Conservation (phyloP, 345 rosid genomes). For the Hibiscus trionum region DNA sequence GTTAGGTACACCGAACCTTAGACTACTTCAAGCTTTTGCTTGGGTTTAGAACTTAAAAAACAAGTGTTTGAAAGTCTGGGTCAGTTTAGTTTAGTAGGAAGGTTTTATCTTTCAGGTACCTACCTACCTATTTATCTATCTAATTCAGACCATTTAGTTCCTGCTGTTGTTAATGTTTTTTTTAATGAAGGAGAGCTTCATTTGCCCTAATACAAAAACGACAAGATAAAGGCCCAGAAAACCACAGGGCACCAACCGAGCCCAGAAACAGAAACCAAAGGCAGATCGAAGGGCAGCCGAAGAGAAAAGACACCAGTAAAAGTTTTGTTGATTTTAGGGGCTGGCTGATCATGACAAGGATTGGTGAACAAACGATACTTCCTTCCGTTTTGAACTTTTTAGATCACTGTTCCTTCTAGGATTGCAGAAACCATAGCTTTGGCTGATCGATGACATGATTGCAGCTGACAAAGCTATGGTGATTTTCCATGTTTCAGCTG, state of each 20-base stretch:
- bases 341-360: not conserved
- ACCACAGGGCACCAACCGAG: too few species aligned
- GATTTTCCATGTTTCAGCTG: slow-evolving; percentile 16
- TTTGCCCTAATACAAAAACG: too few species aligned
- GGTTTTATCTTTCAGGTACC: not conserved
- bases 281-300: too few species aligned
- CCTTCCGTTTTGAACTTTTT: not conserved
- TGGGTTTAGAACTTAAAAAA: not conserved
- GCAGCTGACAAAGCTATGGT: too few species aligned
- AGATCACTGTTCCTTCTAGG: slow-evolving; percentile 42
- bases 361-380: not conserved
- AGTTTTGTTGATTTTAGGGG: too few species aligned
- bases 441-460: not conserved
- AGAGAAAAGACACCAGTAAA: too few species aligned
- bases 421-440: too few species aligned
- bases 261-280: too few species aligned
- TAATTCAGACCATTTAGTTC: too few species aligned
- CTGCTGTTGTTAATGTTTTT: not conserved
- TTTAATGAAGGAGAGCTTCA: too few species aligned
- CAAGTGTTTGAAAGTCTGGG: too few species aligned
- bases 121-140: not conserved
- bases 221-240: too few species aligned
- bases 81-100: not conserved
- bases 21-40: not conserved
- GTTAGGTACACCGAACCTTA: slow-evolving; percentile 7